Base-by-base conservation (phyloP, 805 yeast genomes). In the Metschnikowia similis region DNA sequence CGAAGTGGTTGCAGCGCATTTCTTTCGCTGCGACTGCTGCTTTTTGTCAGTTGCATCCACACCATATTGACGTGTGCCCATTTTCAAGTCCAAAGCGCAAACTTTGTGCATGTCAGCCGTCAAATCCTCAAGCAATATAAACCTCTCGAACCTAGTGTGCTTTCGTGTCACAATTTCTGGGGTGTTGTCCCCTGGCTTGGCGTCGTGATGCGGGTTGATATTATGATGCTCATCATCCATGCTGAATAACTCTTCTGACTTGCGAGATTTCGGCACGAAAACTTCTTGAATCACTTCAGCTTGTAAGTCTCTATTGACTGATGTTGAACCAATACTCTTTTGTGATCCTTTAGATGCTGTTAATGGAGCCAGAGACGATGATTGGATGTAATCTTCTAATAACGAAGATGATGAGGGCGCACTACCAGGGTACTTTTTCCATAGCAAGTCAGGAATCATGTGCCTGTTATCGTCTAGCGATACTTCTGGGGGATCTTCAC, bases 11-110 rank as follows among this genome's bases (percentile, higher is more conserved):
- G 74, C 68, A 3, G 77, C 70, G 66, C 99, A 94, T 67, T 94
- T 94, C 48, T 75, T 75, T 32, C 88, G 70, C 69, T 94, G 99
- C 0, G 96, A 88, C 43, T 70, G 64, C 61, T 83, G 85, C 67
- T 94, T 94, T 44, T 82, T 70, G 11, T 69, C 65, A 6, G 77
- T 75, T 0, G 98, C 97, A 55, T 90, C 96, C n/a, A 92, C 85
- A 8, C 99, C 99, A 61, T 94, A 94, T 67, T 94, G 99, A 51
- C 99, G 77, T 0, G 99, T 92, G 0, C 99, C 99, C 98, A 94
- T 94, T 64, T 94, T 94, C 59, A 94, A 74, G 68, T 94, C 99
- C 45, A 94, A 71, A 0, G 92, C 98, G 64, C 97, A 91, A 0
- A 99, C 97, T 55, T 79, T 80, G 30, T 69, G 72, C 83, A 92